These are phyloP conservation scores for Aspergillus saccharolyticus DNA, from an alignment of 495 filamentous ascomycete species.

Conservation along the genomic window DNA sequence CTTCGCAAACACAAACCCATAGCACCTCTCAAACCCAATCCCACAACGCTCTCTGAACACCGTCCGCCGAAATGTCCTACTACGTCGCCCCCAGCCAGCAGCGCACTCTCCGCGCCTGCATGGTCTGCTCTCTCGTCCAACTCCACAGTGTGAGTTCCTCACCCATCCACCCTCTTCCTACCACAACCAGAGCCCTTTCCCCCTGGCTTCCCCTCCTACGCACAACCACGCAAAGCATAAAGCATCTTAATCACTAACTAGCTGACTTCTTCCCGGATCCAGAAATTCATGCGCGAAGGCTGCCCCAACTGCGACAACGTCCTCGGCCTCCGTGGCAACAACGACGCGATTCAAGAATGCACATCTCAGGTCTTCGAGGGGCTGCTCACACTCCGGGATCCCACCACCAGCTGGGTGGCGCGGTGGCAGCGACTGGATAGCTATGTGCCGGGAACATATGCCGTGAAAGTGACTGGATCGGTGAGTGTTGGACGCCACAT, in stretches of 20 bases:
- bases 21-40: slow-evolving; percentile 2
- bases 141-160: slow-evolving; percentile 55
- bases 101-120: slow-evolving; percentile 89
- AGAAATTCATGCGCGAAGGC: slow-evolving; percentile 78
- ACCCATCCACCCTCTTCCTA: background rate
- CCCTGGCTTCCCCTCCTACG: background rate
- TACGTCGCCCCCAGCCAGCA: slow-evolving; percentile 62
- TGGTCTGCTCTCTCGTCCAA: slow-evolving; percentile 95
- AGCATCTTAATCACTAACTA: background rate
- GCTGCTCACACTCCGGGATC: slow-evolving; percentile 74
- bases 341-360: slow-evolving; percentile 81
- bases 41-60: background rate
- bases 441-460: slow-evolving; percentile 84
- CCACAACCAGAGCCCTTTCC: too few species aligned
- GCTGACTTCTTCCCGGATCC: slow-evolving; percentile 4
- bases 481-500: slow-evolving; percentile 42
- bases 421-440: slow-evolving; percentile 89
- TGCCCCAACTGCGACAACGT: slow-evolving; percentile 96
- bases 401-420: slow-evolving; percentile 79
- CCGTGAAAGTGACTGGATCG: slow-evolving; percentile 81
- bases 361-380: slow-evolving; percentile 95
- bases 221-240: background rate
- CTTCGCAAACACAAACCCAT: background rate
- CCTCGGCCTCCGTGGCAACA: slow-evolving; percentile 71
- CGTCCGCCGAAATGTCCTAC: slow-evolving; percentile 31